phyloP scores from a whole-genome alignment of 176 grass and related monocot species.

The Rhynchospora tenuis region DNA sequence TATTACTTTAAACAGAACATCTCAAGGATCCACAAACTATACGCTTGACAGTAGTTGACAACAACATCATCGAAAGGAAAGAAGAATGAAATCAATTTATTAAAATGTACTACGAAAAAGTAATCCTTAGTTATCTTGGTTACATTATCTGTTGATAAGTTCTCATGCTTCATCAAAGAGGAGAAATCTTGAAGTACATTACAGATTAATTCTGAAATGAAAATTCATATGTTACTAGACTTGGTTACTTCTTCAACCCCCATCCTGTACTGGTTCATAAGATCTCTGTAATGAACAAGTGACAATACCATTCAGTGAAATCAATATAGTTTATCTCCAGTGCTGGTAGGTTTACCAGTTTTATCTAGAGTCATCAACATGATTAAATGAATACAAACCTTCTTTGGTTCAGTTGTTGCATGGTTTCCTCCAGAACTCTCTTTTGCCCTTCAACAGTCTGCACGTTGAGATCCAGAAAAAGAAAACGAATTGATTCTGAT shows the following conservation, averaged over 20 bases:
- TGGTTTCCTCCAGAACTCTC: conserved; percentile 34
- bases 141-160: neutral
- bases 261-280: neutral
- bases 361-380: neutral
- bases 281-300: conserved; percentile 7
- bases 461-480: neutral
- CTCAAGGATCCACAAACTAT: neutral
- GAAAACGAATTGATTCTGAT: neutral
- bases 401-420: conserved; percentile 35
- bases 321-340: neutral
- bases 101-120: neutral
- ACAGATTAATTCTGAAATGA: neutral
- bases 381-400: conserved; percentile 22
- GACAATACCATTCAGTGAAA: neutral
- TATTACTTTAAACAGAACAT: neutral
- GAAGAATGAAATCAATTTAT: neutral
- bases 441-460: conserved; percentile 53
- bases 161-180: neutral
- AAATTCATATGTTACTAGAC: neutral
- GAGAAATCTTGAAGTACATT: neutral
- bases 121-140: neutral
- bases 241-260: neutral
- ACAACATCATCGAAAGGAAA: neutral
- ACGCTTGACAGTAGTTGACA: neutral
- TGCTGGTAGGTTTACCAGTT: neutral